Conservation (phyloP, 176 grass and related monocot genomes). For the Pontederia crassipes region DNA sequence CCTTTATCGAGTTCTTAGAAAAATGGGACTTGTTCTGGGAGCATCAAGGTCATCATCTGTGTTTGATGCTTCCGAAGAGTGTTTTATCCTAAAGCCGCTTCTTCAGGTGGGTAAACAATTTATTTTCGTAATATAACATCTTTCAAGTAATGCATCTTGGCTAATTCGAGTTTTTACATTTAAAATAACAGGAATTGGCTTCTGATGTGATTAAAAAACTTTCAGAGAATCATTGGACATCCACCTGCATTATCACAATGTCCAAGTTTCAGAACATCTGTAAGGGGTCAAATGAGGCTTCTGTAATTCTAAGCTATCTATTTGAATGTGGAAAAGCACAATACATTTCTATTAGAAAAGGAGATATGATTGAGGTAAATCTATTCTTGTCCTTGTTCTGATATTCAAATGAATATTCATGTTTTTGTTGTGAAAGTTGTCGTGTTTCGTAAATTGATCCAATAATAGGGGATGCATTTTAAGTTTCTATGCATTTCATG, state of each 20-base stretch:
- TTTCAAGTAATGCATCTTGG: neutral
- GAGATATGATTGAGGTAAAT: slow-evolving; percentile 34
- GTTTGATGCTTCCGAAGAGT: slow-evolving; percentile 26
- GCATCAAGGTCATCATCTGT: slow-evolving; percentile 24
- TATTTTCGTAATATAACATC: neutral
- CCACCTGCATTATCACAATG: slow-evolving; percentile 44
- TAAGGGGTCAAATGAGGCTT: slow-evolving; percentile 24
- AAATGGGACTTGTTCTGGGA: slow-evolving; percentile 28
- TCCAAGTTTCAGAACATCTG: slow-evolving; percentile 45
- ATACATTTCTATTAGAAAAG: slow-evolving; percentile 43
- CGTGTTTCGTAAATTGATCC: neutral
- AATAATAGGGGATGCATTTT: neutral
- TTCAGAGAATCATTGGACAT: slow-evolving; percentile 45
- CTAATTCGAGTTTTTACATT: neutral
- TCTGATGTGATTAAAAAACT: slow-evolving; percentile 26
- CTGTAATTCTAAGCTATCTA: slow-evolving; percentile 28
- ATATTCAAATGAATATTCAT: neutral
- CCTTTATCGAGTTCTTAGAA: slow-evolving; percentile 41
- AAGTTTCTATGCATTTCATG: neutral
- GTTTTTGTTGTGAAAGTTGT: neutral
- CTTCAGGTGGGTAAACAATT: slow-evolving; percentile 26
- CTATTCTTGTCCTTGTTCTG: neutral
- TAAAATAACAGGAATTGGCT: slow-evolving; percentile 34
- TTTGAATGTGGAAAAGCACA: slow-evolving; percentile 31
- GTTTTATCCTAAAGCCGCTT: slow-evolving; percentile 42